A percentile compares a stretch with the other conserved stretches of the same genome.
phyloP scores from a whole-genome alignment of 2,329 filamentous ascomycete species.

The Anthostomella pinea region DNA sequence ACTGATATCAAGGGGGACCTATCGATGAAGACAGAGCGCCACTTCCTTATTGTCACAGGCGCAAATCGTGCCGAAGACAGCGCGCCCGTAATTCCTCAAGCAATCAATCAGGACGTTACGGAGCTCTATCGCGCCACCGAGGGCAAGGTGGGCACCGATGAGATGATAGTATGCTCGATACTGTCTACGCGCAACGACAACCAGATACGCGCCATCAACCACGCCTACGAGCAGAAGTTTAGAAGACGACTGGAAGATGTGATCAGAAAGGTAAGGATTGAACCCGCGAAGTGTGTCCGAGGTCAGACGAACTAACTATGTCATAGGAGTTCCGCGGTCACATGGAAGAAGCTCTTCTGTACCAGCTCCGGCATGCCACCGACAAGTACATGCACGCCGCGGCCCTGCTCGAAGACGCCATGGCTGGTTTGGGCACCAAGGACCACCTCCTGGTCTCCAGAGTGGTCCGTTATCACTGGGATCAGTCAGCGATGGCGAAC shows the following conservation, averaged over 20 bases:
- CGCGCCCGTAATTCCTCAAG: conserved; percentile 66
- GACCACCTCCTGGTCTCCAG: conserved; percentile 74
- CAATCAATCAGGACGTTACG: conserved; percentile 72
- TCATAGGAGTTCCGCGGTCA: conserved; percentile 78
- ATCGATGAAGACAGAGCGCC: conserved; percentile 78
- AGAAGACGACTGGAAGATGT: conserved; percentile 67
- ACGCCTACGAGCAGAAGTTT: conserved; percentile 72
- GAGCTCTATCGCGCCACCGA: conserved; percentile 76
- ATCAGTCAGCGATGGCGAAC: conserved; percentile 68
- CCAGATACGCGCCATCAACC: conserved; percentile 78
- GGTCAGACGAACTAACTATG: conserved; percentile 6
- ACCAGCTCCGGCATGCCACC: conserved; percentile 71
- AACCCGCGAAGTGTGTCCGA: conserved; percentile 18
- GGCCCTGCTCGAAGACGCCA: conserved; percentile 75
- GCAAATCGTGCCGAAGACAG: conserved; percentile 76
- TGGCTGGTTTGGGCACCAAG: conserved; percentile 85
- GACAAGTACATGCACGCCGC: conserved; percentile 85
- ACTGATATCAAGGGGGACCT: conserved; percentile 73
- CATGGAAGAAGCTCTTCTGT: conserved; percentile 81
- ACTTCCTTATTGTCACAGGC: conserved; percentile 79
- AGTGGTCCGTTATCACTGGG: conserved; percentile 83
- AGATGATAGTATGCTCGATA: conserved; percentile 75
- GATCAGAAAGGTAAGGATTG: conserved; percentile 58
- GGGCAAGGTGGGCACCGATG: conserved; percentile 69
- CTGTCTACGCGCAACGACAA: conserved; percentile 72